These are phyloP conservation scores for Rhizopus stolonifer DNA, from an alignment of 371 early-diverging fungal genomes.

Conservation along the genomic window DNA sequence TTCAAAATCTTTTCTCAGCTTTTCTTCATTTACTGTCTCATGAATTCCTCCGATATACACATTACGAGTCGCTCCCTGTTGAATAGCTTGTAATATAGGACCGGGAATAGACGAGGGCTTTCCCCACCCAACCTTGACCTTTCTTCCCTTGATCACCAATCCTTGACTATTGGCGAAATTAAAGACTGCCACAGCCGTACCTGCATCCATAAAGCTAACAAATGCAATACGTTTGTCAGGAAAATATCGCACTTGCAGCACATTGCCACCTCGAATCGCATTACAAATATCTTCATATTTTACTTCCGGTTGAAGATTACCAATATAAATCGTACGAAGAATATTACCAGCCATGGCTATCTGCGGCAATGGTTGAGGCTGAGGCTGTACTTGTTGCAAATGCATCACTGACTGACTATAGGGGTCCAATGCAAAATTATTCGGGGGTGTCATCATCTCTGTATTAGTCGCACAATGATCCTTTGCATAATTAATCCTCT, in stretches of 20 bases:
- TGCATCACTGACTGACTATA: constrained; percentile 2
- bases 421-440: constrained; percentile 14
- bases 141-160: constrained; percentile 62
- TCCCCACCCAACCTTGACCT: constrained; percentile 80
- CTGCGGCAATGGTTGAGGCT: too few species aligned
- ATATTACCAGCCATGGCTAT: constrained; percentile 1
- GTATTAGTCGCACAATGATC: constrained; percentile 65
- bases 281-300: constrained; percentile 82
- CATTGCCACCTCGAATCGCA: constrained; percentile 78
- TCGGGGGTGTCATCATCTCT: background rate
- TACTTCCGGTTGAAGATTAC: constrained; percentile 69
- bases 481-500: constrained; percentile 72
- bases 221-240: constrained; percentile 79
- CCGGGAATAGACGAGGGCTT: constrained; percentile 59
- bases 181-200: constrained; percentile 61
- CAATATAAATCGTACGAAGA: constrained; percentile 69
- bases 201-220: constrained; percentile 79
- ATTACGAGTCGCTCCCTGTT: constrained; percentile 74
- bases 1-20: constrained; percentile 63
- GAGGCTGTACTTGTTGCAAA: background rate
- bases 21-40: constrained; percentile 54
- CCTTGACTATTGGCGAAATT: constrained; percentile 57
- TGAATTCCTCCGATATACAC: constrained; percentile 75
- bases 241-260: constrained; percentile 71
- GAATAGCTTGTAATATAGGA: constrained; percentile 56